Conservation (phyloP, 495 filamentous ascomycete species). For the Lasiosphaeria ovina region DNA sequence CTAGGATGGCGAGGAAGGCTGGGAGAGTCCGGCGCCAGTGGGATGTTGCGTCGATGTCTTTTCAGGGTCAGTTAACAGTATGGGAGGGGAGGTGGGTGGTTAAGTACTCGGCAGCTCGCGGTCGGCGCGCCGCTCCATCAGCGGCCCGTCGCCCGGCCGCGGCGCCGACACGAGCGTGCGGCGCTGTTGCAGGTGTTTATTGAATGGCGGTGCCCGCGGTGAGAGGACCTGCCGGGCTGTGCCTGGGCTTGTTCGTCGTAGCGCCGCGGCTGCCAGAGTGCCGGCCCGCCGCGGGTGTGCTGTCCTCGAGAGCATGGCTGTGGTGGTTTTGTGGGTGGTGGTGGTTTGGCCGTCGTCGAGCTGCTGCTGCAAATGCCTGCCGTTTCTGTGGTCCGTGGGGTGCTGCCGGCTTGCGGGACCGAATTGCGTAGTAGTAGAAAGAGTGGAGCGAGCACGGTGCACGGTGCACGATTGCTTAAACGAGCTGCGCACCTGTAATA, state of each 20-base stretch:
- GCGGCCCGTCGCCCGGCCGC: slow-evolving; percentile 59
- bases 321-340: slow-evolving; percentile 5
- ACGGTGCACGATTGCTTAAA: no score
- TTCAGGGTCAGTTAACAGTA: slow-evolving; percentile 4
- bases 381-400: no score
- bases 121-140: slow-evolving; percentile 78
- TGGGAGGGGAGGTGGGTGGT: neutral
- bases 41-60: slow-evolving; percentile 34
- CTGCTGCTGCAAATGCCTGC: no score
- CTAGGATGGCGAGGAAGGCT: slow-evolving; percentile 57
- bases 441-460: no score
- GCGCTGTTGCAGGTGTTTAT: slow-evolving; percentile 17
- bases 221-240: slow-evolving; percentile 8
- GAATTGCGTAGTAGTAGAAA: no score
- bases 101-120: slow-evolving; percentile 68
- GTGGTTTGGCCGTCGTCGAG: neutral
- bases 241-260: slow-evolving; percentile 11
- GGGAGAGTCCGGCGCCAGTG: slow-evolving; percentile 52
- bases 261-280: slow-evolving; percentile 8
- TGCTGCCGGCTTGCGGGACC: no score
- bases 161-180: slow-evolving; percentile 45
- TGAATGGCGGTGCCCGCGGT: slow-evolving; percentile 2
- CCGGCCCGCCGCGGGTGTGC: slow-evolving; percentile 30
- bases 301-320: slow-evolving; percentile 39
- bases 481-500: no score